Conservation (phyloP, 2,329 filamentous ascomycete genomes). For the Alternaria dauci region DNA sequence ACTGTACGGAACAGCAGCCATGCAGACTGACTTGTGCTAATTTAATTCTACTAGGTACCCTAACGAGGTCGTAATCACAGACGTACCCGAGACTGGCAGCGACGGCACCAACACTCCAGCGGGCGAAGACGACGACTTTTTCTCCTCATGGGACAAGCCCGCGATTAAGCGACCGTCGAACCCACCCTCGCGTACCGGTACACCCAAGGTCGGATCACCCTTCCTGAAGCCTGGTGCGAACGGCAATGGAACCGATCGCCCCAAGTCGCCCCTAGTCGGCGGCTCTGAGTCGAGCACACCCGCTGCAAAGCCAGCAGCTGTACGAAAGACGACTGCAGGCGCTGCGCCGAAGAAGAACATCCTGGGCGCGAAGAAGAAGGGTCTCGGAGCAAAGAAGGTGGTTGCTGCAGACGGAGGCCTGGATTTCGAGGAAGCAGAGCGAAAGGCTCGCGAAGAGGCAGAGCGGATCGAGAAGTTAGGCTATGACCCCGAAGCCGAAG, state of each 20-base stretch:
- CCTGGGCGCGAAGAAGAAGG: constrained; percentile 76
- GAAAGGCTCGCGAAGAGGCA: constrained; percentile 95
- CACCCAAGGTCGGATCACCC: constrained; percentile 85
- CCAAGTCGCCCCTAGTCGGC: constrained; percentile 77
- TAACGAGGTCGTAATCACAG: constrained; percentile 83
- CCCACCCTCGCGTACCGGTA: constrained; percentile 86
- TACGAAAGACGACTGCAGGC: constrained; percentile 74
- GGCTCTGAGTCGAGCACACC: constrained; percentile 60
- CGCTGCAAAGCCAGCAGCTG: constrained; percentile 77
- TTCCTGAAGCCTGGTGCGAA: constrained; percentile 78
- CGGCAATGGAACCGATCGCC: constrained; percentile 71
- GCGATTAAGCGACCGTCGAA: constrained; percentile 96
- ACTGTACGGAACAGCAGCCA: constrained; percentile 67
- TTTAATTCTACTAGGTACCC: constrained; percentile 70
- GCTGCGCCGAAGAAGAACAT: constrained; percentile 82
- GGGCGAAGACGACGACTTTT: constrained; percentile 93
- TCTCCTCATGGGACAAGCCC: constrained; percentile 98
- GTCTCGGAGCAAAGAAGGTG: constrained; percentile 75
- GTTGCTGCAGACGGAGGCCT: constrained; percentile 68
- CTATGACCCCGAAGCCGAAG: constrained; percentile 90
- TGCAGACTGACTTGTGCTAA: constrained; percentile 11
- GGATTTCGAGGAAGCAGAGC: constrained; percentile 97
- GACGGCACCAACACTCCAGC: constrained; percentile 79
- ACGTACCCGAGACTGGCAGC: constrained; percentile 65
- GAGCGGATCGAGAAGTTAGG: constrained; percentile 95